Evolutionary conservation across 2,329 filamentous ascomycete genomes (phyloP), one percentile per base, ranked within the genome.

Genomic region (Atkinsonella texensis): DNA sequence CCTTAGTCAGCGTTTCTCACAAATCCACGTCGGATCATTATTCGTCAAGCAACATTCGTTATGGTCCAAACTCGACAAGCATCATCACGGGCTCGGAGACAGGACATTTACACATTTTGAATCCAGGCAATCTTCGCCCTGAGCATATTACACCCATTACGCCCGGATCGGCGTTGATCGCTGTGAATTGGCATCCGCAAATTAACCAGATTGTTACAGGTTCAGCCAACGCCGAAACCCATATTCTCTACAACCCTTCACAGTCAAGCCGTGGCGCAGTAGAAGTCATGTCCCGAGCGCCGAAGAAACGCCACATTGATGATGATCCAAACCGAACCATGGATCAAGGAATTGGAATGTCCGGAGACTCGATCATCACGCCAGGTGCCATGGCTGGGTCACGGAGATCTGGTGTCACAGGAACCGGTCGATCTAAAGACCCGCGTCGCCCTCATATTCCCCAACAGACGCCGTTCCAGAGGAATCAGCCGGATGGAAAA

Each of bases 151-250:
- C 91, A 2, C 85, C 88, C 3, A 81, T 98, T n/a, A 96, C 91
- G 0, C 84, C 89, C 0, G 85, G 85, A 13, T 87, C 83, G 6
- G 80, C 91, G 1, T 71, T 98, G 9, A 87, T 97, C 55, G 83
- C 84, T 2, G 88, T 95, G 28, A 74, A 87, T 55, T 98, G 93
- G 93, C 91, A 98, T 62, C 77, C 86, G 18, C 95, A 89, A 67
- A 81, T 98, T 63, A 97, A 98, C 65, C 93, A 98, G 64, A 95
- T 98, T 61, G 69, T 97, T 56, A 95, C 91, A 9, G 91, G 90
- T 53, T 96, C 91, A 45, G 89, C 89, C 49, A 95, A 96, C 62
- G 83, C 84, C 52, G 87, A 94, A 67, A 89, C 87, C 0, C 91
- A 90, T 62, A 79, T 97, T 42, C 83, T 98, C 46, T 98, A 93